Evolutionary conservation across 495 filamentous ascomycete species (phyloP), one percentile per base, ranked within the genome.

Genomic region (Aspergillus wentii): DNA sequence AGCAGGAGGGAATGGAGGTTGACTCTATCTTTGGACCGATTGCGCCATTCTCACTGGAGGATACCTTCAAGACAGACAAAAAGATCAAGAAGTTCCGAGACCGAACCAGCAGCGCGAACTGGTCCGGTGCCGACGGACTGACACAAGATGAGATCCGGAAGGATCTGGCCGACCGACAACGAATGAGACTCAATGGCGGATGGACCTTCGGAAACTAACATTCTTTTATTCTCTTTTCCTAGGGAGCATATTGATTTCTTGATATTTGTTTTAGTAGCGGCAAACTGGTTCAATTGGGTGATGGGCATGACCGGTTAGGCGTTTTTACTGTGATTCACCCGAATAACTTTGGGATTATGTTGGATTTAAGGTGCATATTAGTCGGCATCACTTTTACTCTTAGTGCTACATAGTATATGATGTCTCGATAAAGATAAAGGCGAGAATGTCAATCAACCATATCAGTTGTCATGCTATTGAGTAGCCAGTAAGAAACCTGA

Each of bases 61-160:
- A 96, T 49, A 87, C 95, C 30, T 99, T 99, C 67, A 83, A 76
- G 53, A 75, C 79, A 42, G 85, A 81, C 56, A 86, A 86, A 55
- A 73, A 85, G 44, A 78, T 83, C 60, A 82, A 86, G 62, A 82
- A 84, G 57, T 97, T 94, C 68, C 74, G 94, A 17, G 80, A 82
- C 18, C 69, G 92, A 16, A 95, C 89, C 21, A 92, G 85, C 46
- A 94, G 88, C 57, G 94, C 92, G 6, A 92, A 94, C 59, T 99
- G 92, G 92, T 61, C 62, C 11, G 81, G 85, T 9, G 61, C 79
- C n/a, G 92, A 99, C 66, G 74, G 79, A 40, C 64, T 99, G 53
- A 97, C 89, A 4, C 83, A 90, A 49, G 92, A 94, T 38, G 92
- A 86, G 52, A 83, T 94, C 44, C 66, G 78, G 28, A 80, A 74